Evolutionary conservation across 202 grass and related monocot genomes (phyloP).

Genomic region (Setaria viridis): DNA sequence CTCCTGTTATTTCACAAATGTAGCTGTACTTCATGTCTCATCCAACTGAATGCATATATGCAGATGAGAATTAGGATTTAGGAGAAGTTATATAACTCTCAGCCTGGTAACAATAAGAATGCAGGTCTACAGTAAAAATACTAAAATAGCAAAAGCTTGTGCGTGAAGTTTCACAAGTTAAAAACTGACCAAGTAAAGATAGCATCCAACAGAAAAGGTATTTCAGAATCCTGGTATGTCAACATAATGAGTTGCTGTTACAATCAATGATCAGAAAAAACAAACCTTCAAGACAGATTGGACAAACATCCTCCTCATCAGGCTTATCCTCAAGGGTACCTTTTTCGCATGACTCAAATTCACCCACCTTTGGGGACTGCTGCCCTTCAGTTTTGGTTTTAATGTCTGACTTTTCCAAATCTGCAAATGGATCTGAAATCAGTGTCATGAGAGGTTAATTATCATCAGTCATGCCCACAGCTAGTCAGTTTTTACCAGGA

Average conservation of each 20-base stretch:
- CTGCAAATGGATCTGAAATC: constrained; percentile 49
- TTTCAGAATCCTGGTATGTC: constrained; percentile 3
- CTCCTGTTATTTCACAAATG: neutral
- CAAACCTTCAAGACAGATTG: constrained; percentile 96
- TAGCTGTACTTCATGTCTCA: neutral
- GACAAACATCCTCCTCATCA: constrained; percentile 95
- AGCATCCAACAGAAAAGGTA: neutral
- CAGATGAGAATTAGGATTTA: neutral
- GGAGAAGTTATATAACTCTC: neutral
- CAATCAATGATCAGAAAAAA: constrained; percentile 29
- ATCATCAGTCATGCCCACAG: neutral
- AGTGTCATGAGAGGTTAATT: constrained; percentile 9
- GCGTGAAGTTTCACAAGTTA: neutral
- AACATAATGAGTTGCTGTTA: neutral
- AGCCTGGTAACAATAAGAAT: neutral
- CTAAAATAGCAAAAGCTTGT: neutral
- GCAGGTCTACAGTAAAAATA: neutral
- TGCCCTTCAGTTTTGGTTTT: constrained; percentile 70
- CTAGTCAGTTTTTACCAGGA: constrained; percentile 40
- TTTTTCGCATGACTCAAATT: constrained; percentile 60
- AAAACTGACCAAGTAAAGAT: constrained; percentile 17
- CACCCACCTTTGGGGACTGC: constrained; percentile 60
- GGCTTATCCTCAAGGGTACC: constrained; percentile 38
- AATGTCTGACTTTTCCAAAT: constrained; percentile 59
- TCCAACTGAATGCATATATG: neutral